Base-by-base conservation (phyloP, 768 basidiomycete genomes). In the Scleroderma bovista region DNA sequence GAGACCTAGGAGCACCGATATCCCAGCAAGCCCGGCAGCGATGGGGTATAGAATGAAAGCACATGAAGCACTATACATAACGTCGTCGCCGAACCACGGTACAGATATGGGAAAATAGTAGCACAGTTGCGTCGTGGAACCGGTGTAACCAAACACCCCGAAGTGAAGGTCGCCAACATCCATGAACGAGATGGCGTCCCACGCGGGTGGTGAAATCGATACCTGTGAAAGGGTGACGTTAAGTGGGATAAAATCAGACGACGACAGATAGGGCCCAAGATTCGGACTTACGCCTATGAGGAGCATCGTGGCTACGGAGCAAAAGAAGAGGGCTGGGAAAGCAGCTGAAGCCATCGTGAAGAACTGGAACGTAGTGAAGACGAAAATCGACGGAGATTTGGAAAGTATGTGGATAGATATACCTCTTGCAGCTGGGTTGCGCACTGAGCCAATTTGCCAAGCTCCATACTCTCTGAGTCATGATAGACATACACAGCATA, bases 1-100 rank as follows among this genome's bases (percentile, higher is more conserved):
- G 31, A 90, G 59, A 9, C 88, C 86, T 54, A 81, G 86, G 42
- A 88, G 58, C 59, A 83, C 71, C 19, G 85, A 78, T 33, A 88
- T 59, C 15, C 80, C 83, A 23, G 86, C 62, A 19, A 88, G 69
- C 36, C 80, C 86, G 11, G 84, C 84, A 47, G 77, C 83, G 57
- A 93, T 82, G 29, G 90, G 88, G 64, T 91, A 86, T 22, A 93
- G 75, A 56, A 93, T 83, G 50, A 93, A 75, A 13, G 76, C 72
- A 63, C 71, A 77, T 15, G 90, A 90, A 52, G 93, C 78, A 61
- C 83, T 84, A 60, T 82, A 76, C 34, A 90, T 72, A 33, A 79
- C 66, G 6, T 55, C 60, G 10, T 76, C 76, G 63, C 82, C 78
- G 78, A 59, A 26, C 4, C 50, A 53, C 38, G 52, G 29, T 32